phyloP scores from a whole-genome alignment of 1,139 yeast genomes.

The Candida sojae region DNA sequence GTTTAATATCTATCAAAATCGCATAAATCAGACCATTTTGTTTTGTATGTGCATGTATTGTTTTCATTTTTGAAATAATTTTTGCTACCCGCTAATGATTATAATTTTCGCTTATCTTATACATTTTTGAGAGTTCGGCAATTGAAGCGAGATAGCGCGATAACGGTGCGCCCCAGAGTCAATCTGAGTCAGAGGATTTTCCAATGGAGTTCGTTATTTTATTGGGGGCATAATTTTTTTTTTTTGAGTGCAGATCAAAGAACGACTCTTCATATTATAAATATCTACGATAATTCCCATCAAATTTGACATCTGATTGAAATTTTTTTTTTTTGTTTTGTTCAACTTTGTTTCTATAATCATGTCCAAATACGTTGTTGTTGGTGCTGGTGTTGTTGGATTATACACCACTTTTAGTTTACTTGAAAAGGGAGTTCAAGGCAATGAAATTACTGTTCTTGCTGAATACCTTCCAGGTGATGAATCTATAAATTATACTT shows the following conservation, averaged over 20 bases:
- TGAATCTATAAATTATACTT: constrained; percentile 65
- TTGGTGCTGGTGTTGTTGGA: constrained; percentile 71
- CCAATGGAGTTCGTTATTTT: background rate
- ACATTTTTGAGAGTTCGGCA: background rate
- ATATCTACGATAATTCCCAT: background rate
- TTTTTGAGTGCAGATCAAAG: background rate
- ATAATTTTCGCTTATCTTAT: background rate
- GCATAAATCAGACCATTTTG: background rate
- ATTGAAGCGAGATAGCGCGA: background rate
- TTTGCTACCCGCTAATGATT: background rate
- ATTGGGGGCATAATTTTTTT: background rate
- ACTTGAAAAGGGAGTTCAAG: constrained; percentile 45
- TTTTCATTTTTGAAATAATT: no score
- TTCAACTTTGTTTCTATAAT: background rate
- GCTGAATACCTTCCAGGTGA: constrained; percentile 77
- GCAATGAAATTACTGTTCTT: constrained; percentile 52
- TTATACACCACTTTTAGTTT: constrained; percentile 61
- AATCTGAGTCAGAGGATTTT: no score
- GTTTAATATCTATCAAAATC: no score
- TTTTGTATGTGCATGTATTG: background rate
- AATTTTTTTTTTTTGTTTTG: background rate
- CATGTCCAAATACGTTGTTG: constrained; percentile 31
- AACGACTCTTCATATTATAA: background rate
- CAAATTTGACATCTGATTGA: background rate
- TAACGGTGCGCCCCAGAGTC: background rate